These are phyloP conservation scores for Pseudopyricularia cyperi DNA, from an alignment of 2,329 filamentous ascomycete species.

Conservation along the genomic window DNA sequence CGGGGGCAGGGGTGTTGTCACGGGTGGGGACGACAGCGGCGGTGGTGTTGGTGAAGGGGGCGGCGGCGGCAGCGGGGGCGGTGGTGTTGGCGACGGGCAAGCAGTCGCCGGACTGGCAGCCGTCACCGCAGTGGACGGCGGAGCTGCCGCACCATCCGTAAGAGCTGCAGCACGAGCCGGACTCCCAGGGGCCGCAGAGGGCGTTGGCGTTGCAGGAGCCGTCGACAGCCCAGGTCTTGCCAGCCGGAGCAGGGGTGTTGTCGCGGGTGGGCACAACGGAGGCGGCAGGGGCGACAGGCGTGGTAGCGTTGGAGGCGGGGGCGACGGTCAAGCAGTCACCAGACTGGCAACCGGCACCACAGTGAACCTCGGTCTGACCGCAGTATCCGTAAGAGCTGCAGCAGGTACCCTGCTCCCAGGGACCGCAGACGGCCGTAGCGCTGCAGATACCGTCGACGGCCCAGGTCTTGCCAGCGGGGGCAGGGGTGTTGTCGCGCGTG, in stretches of 20 bases:
- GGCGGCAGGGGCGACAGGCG: background rate
- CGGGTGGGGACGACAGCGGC: background rate
- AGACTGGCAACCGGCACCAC: slow-evolving; percentile 1
- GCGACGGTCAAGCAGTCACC: background rate
- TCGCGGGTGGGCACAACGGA: background rate
- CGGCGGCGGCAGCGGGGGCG: background rate
- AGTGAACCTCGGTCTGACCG: slow-evolving; percentile 1
- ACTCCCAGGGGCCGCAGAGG: background rate
- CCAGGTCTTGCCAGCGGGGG: background rate
- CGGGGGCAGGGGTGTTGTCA: background rate
- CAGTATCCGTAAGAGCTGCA: background rate
- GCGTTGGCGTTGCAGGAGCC: background rate
- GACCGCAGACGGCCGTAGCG: background rate
- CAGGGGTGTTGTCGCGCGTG: background rate
- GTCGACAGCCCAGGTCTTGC: background rate
- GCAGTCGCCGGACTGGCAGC: background rate
- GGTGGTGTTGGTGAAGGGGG: background rate
- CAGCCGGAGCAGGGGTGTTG: no score
- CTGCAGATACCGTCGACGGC: background rate
- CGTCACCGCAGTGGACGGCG: slow-evolving; percentile 4
- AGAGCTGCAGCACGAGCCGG: background rate
- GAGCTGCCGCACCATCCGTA: background rate
- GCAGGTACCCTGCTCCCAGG: background rate
- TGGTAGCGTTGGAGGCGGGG: background rate
- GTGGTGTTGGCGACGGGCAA: background rate